Evolutionary conservation across 1,139 yeast species (phyloP).

Genomic region (Yarrowia galli): DNA sequence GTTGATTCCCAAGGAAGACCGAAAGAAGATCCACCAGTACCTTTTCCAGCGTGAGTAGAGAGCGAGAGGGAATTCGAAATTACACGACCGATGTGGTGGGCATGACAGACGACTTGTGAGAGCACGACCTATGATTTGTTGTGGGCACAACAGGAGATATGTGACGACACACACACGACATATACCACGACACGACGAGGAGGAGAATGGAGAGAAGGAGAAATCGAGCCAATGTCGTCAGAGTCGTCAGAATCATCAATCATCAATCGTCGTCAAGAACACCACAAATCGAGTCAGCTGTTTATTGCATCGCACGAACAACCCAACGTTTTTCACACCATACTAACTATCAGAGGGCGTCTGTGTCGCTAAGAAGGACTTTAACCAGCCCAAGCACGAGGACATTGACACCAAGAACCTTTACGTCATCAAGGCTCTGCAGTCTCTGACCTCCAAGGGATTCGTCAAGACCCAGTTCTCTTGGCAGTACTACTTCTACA

Average conservation of each 20-base stretch:
- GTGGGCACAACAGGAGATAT: background rate
- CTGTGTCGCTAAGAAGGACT: conserved; percentile 99
- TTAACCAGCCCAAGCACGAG: conserved; percentile 96
- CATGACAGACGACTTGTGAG: conserved; percentile 16
- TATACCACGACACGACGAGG: background rate
- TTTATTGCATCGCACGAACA: too few species aligned
- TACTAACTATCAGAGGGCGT: conserved; percentile 77
- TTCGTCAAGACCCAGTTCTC: conserved; percentile 99
- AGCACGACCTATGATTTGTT: background rate
- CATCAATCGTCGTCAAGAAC: too few species aligned
- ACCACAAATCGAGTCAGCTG: too few species aligned
- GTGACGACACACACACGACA: background rate
- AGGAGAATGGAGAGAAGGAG: background rate
- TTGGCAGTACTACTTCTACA: conserved; percentile 99
- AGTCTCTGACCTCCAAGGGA: conserved; percentile 98
- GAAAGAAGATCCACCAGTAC: conserved; percentile 99
- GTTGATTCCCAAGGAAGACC: conserved; percentile 99
- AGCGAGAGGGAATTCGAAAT: conserved; percentile 9
- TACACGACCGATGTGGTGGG: conserved; percentile 1
- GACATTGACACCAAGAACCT: conserved; percentile 98
- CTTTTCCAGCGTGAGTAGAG: conserved; percentile 91
- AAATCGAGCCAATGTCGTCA: background rate
- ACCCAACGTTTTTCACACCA: background rate
- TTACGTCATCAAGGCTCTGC: conserved; percentile 98
- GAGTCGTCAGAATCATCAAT: too few species aligned